Percentiles rank a stretch among this genome's conserved stretches.
Evolutionary conservation across 208 protist genomes (phyloP).

Genomic region (Trypanosoma mega): DNA sequence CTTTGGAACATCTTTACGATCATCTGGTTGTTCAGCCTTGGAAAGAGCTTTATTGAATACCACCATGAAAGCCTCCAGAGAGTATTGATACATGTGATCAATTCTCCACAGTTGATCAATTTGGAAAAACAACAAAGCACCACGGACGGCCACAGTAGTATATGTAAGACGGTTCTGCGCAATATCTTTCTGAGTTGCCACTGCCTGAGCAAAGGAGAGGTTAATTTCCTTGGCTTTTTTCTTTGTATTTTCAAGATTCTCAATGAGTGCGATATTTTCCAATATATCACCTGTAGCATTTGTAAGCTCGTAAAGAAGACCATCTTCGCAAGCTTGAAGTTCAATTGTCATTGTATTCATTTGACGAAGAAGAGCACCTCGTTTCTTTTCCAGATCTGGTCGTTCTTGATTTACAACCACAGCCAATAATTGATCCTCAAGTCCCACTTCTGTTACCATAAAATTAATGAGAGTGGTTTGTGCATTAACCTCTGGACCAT

Average conservation of each 20-base stretch:
- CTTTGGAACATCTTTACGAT: conserved; percentile 91
- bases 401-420: conserved; percentile 97
- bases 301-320: conserved; percentile 94
- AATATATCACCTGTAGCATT: conserved; percentile 97
- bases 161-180: conserved; percentile 95
- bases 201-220: conserved; percentile 92
- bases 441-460: conserved; percentile 97
- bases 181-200: conserved; percentile 94
- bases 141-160: conserved; percentile 94
- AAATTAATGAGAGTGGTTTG: conserved; percentile 99
- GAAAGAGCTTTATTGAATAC: conserved; percentile 97
- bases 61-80: conserved; percentile 96
- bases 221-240: conserved; percentile 96
- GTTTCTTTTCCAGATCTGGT: conserved; percentile 97
- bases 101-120: conserved; percentile 96
- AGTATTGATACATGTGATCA: conserved; percentile 99
- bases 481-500: conserved; percentile 98
- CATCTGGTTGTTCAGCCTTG: conserved; percentile 82
- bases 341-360: conserved; percentile 99
- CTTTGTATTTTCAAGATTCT: conserved; percentile 97
- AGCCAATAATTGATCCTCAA: conserved; percentile 98
- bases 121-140: conserved; percentile 98
- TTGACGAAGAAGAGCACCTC: conserved; percentile 92
- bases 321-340: conserved; percentile 97
- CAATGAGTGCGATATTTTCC: conserved; percentile 95